These are phyloP conservation scores for Rhizoctonia solani DNA, from an alignment of 1,284 basidiomycete genomes.

Conservation along the genomic window DNA sequence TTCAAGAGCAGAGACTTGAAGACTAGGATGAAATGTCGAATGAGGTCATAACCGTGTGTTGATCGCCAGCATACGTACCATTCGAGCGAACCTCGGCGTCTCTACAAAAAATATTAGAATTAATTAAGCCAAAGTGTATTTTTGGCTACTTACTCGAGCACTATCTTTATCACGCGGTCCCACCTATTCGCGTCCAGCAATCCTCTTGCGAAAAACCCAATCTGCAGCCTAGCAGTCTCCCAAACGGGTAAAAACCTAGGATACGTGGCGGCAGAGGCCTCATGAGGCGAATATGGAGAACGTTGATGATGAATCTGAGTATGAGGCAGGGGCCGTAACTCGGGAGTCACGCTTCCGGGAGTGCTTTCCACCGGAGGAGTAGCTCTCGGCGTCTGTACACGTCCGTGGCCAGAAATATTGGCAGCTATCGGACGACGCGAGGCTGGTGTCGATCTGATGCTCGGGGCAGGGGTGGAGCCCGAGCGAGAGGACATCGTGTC, in stretches of 20 bases:
- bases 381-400: background rate
- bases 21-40: constrained; percentile 43
- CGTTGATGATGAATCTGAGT: constrained; percentile 3
- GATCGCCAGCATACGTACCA: constrained; percentile 37
- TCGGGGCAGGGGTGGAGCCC: constrained; percentile 8
- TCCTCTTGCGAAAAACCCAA: constrained; percentile 62
- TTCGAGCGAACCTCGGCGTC: constrained; percentile 74
- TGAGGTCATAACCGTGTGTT: background rate
- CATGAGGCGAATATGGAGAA: constrained; percentile 15
- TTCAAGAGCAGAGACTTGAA: constrained; percentile 75
- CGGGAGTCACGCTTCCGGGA: background rate
- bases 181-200: constrained; percentile 71
- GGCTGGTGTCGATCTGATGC: constrained; percentile 12
- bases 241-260: constrained; percentile 67
- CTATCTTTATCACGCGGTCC: constrained; percentile 62
- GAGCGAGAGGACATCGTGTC: constrained; percentile 23
- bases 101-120: constrained; percentile 46
- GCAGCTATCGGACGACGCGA: background rate
- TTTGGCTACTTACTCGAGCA: constrained; percentile 51
- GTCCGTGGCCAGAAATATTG: background rate
- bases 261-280: constrained; percentile 47
- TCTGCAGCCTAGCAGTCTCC: constrained; percentile 62
- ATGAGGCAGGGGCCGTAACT: background rate
- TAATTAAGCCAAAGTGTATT: constrained; percentile 1
- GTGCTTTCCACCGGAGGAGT: too few species aligned